Percentiles rank a stretch among this genome's conserved stretches.
Conservation (phyloP, 768 basidiomycete genomes). For the Naganishia kalamii region DNA sequence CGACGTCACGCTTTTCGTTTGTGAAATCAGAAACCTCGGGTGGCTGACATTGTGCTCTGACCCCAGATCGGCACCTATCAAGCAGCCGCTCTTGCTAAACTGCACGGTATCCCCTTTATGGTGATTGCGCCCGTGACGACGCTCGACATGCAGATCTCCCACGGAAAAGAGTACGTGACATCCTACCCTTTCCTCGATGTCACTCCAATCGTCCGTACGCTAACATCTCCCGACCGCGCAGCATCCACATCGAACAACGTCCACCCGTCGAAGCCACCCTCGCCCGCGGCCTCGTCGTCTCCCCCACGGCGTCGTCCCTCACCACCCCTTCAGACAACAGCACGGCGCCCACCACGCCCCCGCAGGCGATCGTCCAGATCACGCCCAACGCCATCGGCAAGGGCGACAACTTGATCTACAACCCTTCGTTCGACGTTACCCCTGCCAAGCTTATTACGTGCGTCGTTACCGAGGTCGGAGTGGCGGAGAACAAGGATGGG, state of each 20-base stretch:
- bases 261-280: slow-evolving; percentile 80
- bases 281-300: slow-evolving; percentile 70
- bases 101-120: slow-evolving; percentile 82
- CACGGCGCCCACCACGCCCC: slow-evolving; percentile 20
- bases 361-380: slow-evolving; percentile 72
- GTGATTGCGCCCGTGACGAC: slow-evolving; percentile 90
- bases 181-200: neutral
- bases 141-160: slow-evolving; percentile 70
- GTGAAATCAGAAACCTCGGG: too few relatives aligned
- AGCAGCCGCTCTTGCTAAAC: slow-evolving; percentile 76
- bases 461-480: slow-evolving; percentile 88
- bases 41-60: too few relatives aligned
- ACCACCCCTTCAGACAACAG: slow-evolving; percentile 59
- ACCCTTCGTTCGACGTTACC: slow-evolving; percentile 94
- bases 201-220: neutral
- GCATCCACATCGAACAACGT: slow-evolving; percentile 89
- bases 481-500: slow-evolving; percentile 65
- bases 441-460: slow-evolving; percentile 79
- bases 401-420: slow-evolving; percentile 54
- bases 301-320: slow-evolving; percentile 65
- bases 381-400: slow-evolving; percentile 57
- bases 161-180: slow-evolving; percentile 57
- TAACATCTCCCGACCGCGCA: slow-evolving; percentile 31
- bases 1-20: slow-evolving; percentile 23
- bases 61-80: slow-evolving; percentile 96